phyloP scores from a whole-genome alignment of 164 flowering plant species.

The Cinnamomum micranthum region DNA sequence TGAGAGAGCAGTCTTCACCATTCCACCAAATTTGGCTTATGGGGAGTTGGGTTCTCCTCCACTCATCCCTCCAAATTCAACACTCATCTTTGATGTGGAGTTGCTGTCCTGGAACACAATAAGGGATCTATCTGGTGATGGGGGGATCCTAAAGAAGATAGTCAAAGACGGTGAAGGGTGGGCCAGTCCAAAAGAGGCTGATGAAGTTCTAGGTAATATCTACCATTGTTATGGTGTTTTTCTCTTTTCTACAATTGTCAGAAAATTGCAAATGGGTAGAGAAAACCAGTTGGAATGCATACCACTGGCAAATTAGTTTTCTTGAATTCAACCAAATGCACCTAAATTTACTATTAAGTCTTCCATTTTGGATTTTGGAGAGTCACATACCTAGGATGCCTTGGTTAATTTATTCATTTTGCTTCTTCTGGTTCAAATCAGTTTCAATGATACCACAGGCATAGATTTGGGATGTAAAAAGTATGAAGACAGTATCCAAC shows the following conservation, averaged over 20 bases:
- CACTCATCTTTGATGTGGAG: conserved; percentile 44
- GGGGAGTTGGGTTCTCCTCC: conserved; percentile 48
- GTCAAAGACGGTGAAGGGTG: conserved; percentile 42
- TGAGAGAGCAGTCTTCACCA: conserved; percentile 43
- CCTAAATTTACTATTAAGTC: no score
- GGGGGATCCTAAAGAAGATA: conserved; percentile 51
- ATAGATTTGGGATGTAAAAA: neutral
- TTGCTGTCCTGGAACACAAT: conserved; percentile 46
- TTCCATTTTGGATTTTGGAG: neutral
- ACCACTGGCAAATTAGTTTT: no score
- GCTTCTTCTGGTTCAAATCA: neutral
- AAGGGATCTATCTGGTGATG: conserved; percentile 47
- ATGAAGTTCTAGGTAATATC: conserved; percentile 46
- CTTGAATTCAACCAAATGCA: no score
- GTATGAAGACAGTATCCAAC: neutral
- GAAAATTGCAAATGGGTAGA: no score
- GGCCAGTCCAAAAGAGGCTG: conserved; percentile 45
- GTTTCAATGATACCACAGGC: neutral
- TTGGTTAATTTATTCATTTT: no score
- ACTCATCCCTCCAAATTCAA: conserved; percentile 39
- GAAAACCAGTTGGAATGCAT: no score
- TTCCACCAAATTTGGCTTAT: conserved; percentile 51
- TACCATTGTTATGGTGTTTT: neutral
- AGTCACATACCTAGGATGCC: neutral
- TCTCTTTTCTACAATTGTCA: no score